Conservation (phyloP, 768 basidiomycete genomes). For the Calocybe cyanea region DNA sequence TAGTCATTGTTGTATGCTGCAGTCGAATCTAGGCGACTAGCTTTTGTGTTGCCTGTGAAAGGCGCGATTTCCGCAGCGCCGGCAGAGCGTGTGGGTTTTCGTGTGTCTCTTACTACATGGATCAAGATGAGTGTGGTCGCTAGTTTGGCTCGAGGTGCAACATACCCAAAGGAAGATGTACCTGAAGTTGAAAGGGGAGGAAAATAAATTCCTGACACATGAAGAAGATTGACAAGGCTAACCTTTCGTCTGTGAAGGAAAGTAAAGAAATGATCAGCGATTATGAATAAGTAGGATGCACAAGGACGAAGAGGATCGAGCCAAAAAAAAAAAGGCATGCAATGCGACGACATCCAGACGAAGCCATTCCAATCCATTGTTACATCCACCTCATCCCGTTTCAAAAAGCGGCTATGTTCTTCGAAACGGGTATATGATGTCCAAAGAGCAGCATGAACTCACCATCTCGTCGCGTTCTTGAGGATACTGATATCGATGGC, state of each 20-base stretch:
- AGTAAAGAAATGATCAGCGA: slow-evolving; percentile 21
- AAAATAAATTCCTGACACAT: slow-evolving; percentile 4
- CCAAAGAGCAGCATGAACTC: slow-evolving; percentile 26
- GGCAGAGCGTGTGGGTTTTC: slow-evolving; percentile 95
- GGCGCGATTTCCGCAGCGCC: slow-evolving; percentile 91
- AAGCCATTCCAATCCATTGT: slow-evolving; percentile 14
- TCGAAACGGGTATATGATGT: slow-evolving; percentile 10
- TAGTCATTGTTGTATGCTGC: background rate
- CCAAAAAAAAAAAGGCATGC: slow-evolving; percentile 19
- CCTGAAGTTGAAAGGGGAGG: slow-evolving; percentile 40
- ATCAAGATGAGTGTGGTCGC: slow-evolving; percentile 6
- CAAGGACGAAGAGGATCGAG: background rate
- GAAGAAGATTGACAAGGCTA: slow-evolving; percentile 27
- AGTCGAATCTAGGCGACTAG: slow-evolving; percentile 33
- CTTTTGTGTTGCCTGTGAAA: slow-evolving; percentile 99
- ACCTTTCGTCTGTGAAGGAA: slow-evolving; percentile 77
- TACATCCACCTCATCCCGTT: slow-evolving; percentile 14
- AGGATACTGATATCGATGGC: slow-evolving; percentile 23
- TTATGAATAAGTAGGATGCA: background rate
- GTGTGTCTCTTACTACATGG: slow-evolving; percentile 87
- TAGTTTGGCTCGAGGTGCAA: slow-evolving; percentile 17
- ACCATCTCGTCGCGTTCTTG: slow-evolving; percentile 44
- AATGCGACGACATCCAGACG: slow-evolving; percentile 15
- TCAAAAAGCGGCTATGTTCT: no score
- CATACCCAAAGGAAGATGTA: slow-evolving; percentile 95